Evolutionary conservation across 768 basidiomycete genomes (phyloP).

Genomic region (Leccinum ochraceum): DNA sequence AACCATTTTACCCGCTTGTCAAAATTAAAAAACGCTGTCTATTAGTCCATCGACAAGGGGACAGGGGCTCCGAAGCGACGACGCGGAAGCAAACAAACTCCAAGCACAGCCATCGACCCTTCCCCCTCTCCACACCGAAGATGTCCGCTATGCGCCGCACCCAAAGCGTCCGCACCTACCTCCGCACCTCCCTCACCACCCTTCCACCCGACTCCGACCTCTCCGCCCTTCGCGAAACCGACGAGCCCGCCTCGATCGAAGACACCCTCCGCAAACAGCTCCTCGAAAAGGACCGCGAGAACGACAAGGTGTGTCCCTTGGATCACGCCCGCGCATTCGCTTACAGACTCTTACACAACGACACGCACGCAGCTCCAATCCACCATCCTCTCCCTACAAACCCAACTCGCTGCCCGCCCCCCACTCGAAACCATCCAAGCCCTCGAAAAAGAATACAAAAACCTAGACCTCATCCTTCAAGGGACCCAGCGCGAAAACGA

Average conservation of each 20-base stretch:
- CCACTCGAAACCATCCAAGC: conserved; percentile 65
- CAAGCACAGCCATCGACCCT: not conserved
- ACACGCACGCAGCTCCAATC: conserved; percentile 50
- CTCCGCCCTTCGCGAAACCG: conserved; percentile 56
- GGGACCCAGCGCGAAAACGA: conserved; percentile 88
- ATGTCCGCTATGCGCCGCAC: conserved; percentile 51
- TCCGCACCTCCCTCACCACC: conserved; percentile 45
- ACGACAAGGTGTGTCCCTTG: conserved; percentile 52
- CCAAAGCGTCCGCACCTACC: conserved; percentile 61
- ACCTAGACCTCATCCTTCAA: conserved; percentile 71
- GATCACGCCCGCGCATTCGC: not conserved
- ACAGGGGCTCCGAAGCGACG: not conserved
- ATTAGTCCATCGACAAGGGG: not conserved
- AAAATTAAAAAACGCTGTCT: not conserved
- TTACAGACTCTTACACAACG: not conserved
- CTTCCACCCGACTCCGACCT: conserved; percentile 44
- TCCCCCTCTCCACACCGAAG: not conserved
- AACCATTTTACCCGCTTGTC: not conserved
- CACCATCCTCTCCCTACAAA: conserved; percentile 63
- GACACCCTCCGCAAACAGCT: conserved; percentile 64
- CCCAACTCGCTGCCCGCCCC: conserved; percentile 65
- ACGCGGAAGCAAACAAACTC: not conserved
- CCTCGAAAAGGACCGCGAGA: conserved; percentile 67
- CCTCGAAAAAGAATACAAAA: conserved; percentile 71
- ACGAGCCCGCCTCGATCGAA: conserved; percentile 50